Percentiles rank a stretch among this genome's conserved stretches.
phyloP scores from a whole-genome alignment of 306 rosid genomes.

The Cucumis hystrix region DNA sequence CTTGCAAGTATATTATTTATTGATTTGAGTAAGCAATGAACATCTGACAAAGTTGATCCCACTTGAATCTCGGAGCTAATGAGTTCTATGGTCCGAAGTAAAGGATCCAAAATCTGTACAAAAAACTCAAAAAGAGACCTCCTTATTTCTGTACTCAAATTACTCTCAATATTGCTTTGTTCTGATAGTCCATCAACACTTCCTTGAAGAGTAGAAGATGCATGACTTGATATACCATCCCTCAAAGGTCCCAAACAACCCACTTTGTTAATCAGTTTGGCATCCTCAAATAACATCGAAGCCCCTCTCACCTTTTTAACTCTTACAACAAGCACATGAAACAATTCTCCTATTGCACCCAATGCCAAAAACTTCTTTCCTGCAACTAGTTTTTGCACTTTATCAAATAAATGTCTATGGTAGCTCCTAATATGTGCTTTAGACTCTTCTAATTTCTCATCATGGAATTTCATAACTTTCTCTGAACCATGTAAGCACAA shows the following conservation, averaged over 20 bases:
- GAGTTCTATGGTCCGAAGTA: constrained; percentile 30
- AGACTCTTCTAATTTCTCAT: constrained; percentile 29
- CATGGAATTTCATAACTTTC: constrained; percentile 29
- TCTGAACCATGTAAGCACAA: constrained; percentile 45
- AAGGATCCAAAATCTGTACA: constrained; percentile 65
- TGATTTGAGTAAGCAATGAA: constrained; percentile 42
- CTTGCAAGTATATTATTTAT: constrained; percentile 46
- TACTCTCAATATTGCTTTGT: constrained; percentile 19
- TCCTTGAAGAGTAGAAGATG: constrained; percentile 8
- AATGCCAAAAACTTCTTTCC: constrained; percentile 43
- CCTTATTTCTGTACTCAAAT: constrained; percentile 36
- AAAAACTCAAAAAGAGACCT: constrained; percentile 57
- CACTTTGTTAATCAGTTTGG: constrained; percentile 19
- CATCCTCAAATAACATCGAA: constrained; percentile 19
- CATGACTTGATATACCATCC: constrained; percentile 8
- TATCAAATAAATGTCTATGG: constrained; percentile 73
- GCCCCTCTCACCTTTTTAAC: constrained; percentile 43
- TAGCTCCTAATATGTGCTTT: constrained; percentile 49
- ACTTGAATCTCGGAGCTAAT: constrained; percentile 18
- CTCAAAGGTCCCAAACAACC: constrained; percentile 17
- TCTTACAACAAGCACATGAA: constrained; percentile 39
- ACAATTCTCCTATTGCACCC: constrained; percentile 50
- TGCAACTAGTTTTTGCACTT: constrained; percentile 32
- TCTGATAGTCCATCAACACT: constrained; percentile 3
- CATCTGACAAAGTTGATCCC: constrained; percentile 26